phyloP scores from a whole-genome alignment of 2,329 filamentous ascomycete genomes.

The Fusarium sulawesiense region DNA sequence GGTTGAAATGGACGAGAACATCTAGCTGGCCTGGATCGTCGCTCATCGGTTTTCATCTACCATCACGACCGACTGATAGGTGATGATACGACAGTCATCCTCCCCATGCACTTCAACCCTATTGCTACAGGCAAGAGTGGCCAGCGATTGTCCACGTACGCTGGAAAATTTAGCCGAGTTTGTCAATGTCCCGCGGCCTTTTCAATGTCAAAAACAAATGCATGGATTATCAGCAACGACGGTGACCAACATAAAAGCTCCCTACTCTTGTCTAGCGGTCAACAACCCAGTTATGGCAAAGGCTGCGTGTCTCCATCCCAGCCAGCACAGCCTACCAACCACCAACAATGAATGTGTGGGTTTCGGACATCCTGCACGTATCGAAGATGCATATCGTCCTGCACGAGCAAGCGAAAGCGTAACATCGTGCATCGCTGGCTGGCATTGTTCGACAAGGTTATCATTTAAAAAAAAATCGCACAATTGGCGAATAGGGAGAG shows the following conservation, averaged over 20 bases:
- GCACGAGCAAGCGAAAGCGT: conserved; percentile 34
- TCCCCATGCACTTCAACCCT: background rate
- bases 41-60: background rate
- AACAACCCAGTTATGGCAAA: conserved; percentile 28
- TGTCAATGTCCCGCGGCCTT: background rate
- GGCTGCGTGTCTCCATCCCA: conserved; percentile 16
- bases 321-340: conserved; percentile 12
- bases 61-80: background rate
- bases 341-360: conserved; percentile 14
- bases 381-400: conserved; percentile 25
- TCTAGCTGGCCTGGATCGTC: background rate
- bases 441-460: conserved; percentile 25
- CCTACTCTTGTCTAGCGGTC: conserved; percentile 26
- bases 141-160: background rate
- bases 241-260: background rate
- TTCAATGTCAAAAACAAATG: background rate
- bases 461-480: conserved; percentile 15
- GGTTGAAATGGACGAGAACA: background rate
- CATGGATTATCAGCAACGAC: conserved; percentile 3
- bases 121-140: background rate
- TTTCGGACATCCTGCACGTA: conserved; percentile 14
- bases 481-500: conserved; percentile 20
- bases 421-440: conserved; percentile 38
- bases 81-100: background rate
- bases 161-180: conserved; percentile 1